A percentile compares a stretch with the other conserved stretches of the same genome.
Evolutionary conservation across 2,329 filamentous ascomycete genomes (phyloP).

Genomic region (Dendrostoma leiphaemia): DNA sequence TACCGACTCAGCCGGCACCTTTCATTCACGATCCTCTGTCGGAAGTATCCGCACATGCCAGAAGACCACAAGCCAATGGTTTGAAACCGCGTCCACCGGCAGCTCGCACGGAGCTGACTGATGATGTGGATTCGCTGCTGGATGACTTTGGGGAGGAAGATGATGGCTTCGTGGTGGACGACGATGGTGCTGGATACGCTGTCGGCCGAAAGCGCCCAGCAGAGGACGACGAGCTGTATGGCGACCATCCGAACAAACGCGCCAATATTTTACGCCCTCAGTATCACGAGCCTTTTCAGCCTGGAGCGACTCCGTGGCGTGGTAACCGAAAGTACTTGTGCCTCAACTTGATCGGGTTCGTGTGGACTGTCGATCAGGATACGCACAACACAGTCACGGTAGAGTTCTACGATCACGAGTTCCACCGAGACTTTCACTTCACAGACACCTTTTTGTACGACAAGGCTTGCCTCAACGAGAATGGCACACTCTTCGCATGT

Average conservation of each 20-base stretch:
- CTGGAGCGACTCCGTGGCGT: slow-evolving; percentile 92
- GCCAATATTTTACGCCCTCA: slow-evolving; percentile 55
- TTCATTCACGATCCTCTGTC: slow-evolving; percentile 79
- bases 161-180: slow-evolving; percentile 89
- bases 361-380: slow-evolving; percentile 97
- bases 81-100: slow-evolving; percentile 40
- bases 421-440: slow-evolving; percentile 93
- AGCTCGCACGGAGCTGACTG: slow-evolving; percentile 30
- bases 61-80: slow-evolving; percentile 55
- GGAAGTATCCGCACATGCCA: slow-evolving; percentile 66
- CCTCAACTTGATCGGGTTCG: slow-evolving; percentile 88
- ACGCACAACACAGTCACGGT: slow-evolving; percentile 91
- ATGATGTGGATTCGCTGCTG: slow-evolving; percentile 82
- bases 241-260: slow-evolving; percentile 47
- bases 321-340: slow-evolving; percentile 92
- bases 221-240: slow-evolving; percentile 51
- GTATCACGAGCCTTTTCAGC: slow-evolving; percentile 84
- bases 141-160: slow-evolving; percentile 52
- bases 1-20: slow-evolving; percentile 70
- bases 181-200: slow-evolving; percentile 89
- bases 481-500: slow-evolving; percentile 82
- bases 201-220: slow-evolving; percentile 53
- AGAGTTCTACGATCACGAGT: slow-evolving; percentile 94
- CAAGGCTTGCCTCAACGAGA: slow-evolving; percentile 86
- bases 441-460: slow-evolving; percentile 95